Evolutionary conservation across 2,329 filamentous ascomycete genomes (phyloP), one percentile per base, ranked within the genome.

Genomic region (Cytospora chrysosperma): DNA sequence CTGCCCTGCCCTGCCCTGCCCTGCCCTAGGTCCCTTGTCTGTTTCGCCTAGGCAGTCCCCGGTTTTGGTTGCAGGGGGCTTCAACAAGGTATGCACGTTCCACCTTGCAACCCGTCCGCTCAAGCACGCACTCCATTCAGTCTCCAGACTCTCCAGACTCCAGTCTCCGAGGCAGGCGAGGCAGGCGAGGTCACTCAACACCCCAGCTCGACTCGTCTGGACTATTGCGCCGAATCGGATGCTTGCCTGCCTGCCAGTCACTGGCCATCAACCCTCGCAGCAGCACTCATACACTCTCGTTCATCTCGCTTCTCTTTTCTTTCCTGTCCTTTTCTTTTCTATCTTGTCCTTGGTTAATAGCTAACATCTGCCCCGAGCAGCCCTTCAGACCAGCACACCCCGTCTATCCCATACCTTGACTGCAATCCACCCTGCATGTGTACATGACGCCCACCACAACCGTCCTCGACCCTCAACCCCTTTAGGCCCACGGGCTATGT

Each of bases 401-500:
- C 47, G 56, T 51, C 40, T 37, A 61, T 60, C 61, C 55, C 59
- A 62, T 59, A 65, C 63, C 67, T 65, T 68, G 59, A 65, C 32
- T 62, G 62, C 62, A n/a, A 66, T 62, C 63, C 62, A 60, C 56
- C 59, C 67, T 62, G 59, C 58, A 52, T 64, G 68, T 67, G 67
- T 73, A 73, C 72, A 75, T 74, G 71, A 70, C 71, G 69, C 69
- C 69, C 65, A 67, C 59, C 64, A 68, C 69, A 51, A 64, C 67
- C 32, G 62, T 63, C 67, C 66, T 70, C 69, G 70, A 68, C 65
- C 70, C 70, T 60, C 68, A 67, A 53, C 68, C 69, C 67, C 62
- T 68, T 43, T 72, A 71, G 68, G 69, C 72, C 71, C 67, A 67
- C 70, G 72, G 72, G 72, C 72, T 73, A 63, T 62, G 53, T 51